These are phyloP conservation scores for Boletellus ananiceps DNA, from an alignment of 768 basidiomycete species.

Conservation along the genomic window DNA sequence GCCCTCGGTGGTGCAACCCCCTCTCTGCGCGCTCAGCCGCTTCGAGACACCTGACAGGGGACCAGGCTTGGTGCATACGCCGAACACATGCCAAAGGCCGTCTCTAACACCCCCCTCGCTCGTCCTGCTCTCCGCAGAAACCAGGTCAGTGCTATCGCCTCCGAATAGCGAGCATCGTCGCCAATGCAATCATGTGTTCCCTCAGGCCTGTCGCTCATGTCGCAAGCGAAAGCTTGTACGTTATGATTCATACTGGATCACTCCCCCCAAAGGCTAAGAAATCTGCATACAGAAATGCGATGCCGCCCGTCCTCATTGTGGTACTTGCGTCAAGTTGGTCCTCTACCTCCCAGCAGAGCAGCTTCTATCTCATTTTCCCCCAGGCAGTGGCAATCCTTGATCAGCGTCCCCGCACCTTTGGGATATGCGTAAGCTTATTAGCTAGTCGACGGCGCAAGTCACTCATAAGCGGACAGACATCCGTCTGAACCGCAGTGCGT, in stretches of 20 bases:
- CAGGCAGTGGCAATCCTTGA: slow-evolving; percentile 77
- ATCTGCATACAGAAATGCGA: slow-evolving; percentile 68
- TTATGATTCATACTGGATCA: slow-evolving; percentile 6
- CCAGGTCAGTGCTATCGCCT: slow-evolving; percentile 44
- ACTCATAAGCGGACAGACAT: slow-evolving; percentile 46
- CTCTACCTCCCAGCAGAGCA: neutral
- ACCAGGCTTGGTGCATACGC: slow-evolving; percentile 1
- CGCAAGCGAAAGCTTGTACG: slow-evolving; percentile 80
- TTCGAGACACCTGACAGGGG: slow-evolving; percentile 1
- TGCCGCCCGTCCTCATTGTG: slow-evolving; percentile 79
- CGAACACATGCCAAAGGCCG: slow-evolving; percentile 61
- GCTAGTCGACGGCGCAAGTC: neutral
- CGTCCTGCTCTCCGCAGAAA: slow-evolving; percentile 74
- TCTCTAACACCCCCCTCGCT: slow-evolving; percentile 32
- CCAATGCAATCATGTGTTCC: neutral
- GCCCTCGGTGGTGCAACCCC: too few relatives aligned
- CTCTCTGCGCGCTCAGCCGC: neutral
- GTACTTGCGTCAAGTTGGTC: slow-evolving; percentile 79
- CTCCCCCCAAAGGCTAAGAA: slow-evolving; percentile 3
- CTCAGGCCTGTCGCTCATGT: slow-evolving; percentile 75
- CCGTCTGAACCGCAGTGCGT: slow-evolving; percentile 82
- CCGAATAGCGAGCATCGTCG: slow-evolving; percentile 5
- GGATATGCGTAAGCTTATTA: slow-evolving; percentile 66
- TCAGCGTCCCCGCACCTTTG: slow-evolving; percentile 80
- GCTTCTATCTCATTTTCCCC: slow-evolving; percentile 8